Evolutionary conservation across 306 rosid genomes (phyloP).

Genomic region (Ormosia emarginata): DNA sequence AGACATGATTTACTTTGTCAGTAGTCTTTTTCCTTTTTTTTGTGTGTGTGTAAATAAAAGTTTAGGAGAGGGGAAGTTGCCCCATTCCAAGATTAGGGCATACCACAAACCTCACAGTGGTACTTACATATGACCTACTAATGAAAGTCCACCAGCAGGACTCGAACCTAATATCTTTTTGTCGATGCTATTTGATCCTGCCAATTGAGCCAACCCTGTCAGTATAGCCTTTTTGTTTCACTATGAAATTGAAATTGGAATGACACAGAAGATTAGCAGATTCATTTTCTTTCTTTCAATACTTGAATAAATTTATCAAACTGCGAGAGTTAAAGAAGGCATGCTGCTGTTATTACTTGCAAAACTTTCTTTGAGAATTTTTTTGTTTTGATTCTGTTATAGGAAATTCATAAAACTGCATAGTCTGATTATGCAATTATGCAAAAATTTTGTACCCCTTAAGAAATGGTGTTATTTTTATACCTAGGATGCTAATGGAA

Average conservation of each 20-base stretch:
- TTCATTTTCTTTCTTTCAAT: not conserved
- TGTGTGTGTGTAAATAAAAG: not conserved
- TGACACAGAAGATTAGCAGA: not conserved
- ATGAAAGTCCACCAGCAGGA: not conserved
- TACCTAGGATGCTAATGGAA: not conserved
- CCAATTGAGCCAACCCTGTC: not conserved
- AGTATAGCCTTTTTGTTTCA: not conserved
- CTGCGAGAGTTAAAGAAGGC: not conserved
- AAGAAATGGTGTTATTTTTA: not conserved
- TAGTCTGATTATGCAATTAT: not conserved
- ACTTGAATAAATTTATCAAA: not conserved
- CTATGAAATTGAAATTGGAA: not conserved
- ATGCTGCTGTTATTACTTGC: not conserved
- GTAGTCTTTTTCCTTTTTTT: not conserved
- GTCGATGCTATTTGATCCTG: not conserved
- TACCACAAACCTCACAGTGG: not conserved
- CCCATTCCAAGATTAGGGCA: not conserved
- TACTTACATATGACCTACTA: not conserved
- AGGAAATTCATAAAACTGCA: not conserved
- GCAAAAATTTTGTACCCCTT: not conserved
- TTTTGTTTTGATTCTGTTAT: not conserved
- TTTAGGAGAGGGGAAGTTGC: not conserved
- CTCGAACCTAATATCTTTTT: not conserved
- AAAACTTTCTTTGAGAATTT: not conserved
- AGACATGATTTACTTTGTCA: slow-evolving; percentile 22